Conservation (phyloP, 1,139 yeast species). For the Pichia sp. region DNA sequence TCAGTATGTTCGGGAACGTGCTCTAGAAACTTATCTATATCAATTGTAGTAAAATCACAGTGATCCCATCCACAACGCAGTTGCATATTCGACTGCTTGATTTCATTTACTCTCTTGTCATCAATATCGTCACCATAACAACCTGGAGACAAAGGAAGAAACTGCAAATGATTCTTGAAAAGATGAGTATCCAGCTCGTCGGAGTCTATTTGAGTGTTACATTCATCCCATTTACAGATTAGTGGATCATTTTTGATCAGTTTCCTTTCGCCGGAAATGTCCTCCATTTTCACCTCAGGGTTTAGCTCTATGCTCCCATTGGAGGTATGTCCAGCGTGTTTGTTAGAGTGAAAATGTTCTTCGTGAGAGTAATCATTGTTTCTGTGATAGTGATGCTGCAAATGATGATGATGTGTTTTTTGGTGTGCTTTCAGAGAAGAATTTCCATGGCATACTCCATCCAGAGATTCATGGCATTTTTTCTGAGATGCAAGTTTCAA, state of each 20-base stretch:
- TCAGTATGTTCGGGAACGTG: conserved; percentile 48
- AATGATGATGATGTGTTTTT: conserved; percentile 3
- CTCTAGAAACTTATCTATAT: conserved; percentile 48
- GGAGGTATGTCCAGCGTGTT: neutral
- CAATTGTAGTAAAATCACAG: conserved; percentile 54
- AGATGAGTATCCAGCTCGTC: conserved; percentile 49
- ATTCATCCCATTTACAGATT: conserved; percentile 34
- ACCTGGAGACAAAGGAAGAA: conserved; percentile 10
- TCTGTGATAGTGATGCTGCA: conserved; percentile 7
- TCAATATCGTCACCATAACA: conserved; percentile 4
- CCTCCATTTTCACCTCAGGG: neutral
- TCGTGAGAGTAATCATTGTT: neutral
- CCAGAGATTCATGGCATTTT: neutral
- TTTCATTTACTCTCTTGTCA: conserved; percentile 1
- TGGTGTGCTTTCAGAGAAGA: neutral
- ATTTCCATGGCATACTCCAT: neutral
- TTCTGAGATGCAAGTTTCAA: conserved; percentile 2
- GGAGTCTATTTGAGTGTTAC: conserved; percentile 18
- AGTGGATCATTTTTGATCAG: conserved; percentile 16
- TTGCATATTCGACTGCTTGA: conserved; percentile 13
- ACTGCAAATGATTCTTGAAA: conserved; percentile 49
- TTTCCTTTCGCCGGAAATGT: neutral
- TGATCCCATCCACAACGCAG: conserved; percentile 69
- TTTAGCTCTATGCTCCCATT: neutral
- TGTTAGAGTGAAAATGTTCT: conserved; percentile 1